A percentile compares a stretch with the other conserved stretches of the same genome.
These are phyloP conservation scores for Talaromyces pinophilus DNA, from an alignment of 2,329 filamentous ascomycete species.

Conservation along the genomic window DNA sequence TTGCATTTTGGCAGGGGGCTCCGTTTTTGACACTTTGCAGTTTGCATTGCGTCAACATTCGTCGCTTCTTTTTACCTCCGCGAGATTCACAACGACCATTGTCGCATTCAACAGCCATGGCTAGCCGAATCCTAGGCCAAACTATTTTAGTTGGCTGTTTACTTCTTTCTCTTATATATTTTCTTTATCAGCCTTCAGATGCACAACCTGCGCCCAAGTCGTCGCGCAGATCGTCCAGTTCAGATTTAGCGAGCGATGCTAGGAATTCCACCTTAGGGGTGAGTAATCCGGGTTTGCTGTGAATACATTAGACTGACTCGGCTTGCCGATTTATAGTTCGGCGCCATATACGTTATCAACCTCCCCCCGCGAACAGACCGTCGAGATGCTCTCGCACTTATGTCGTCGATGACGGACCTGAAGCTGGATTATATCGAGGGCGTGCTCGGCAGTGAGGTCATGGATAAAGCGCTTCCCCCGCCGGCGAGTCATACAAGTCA, in stretches of 20 bases:
- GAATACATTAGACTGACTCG: neutral
- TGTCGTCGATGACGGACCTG: slow-evolving; percentile 46
- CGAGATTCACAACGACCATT: neutral
- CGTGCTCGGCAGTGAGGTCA: slow-evolving; percentile 43
- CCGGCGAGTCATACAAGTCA: slow-evolving; percentile 24
- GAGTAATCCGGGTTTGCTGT: slow-evolving; percentile 3
- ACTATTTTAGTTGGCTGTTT: slow-evolving; percentile 20
- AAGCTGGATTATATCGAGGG: slow-evolving; percentile 50
- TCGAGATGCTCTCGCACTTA: slow-evolving; percentile 51
- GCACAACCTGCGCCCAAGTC: slow-evolving; percentile 13
- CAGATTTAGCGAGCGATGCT: slow-evolving; percentile 14
- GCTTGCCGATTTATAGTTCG: slow-evolving; percentile 35
- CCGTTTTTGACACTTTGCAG: slow-evolving; percentile 10
- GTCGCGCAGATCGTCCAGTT: slow-evolving; percentile 5
- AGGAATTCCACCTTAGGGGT: slow-evolving; percentile 21
- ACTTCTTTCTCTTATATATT: slow-evolving; percentile 19
- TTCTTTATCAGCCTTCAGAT: slow-evolving; percentile 21
- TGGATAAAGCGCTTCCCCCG: slow-evolving; percentile 47
- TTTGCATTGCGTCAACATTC: neutral
- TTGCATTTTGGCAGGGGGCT: slow-evolving; percentile 2
- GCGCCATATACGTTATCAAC: slow-evolving; percentile 51
- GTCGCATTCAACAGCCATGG: slow-evolving; percentile 14
- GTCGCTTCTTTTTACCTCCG: slow-evolving; percentile 6
- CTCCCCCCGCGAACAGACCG: slow-evolving; percentile 53
- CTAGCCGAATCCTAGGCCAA: slow-evolving; percentile 21